Conservation (phyloP, 164 flowering plant species). For the Aristolochia contorta region DNA sequence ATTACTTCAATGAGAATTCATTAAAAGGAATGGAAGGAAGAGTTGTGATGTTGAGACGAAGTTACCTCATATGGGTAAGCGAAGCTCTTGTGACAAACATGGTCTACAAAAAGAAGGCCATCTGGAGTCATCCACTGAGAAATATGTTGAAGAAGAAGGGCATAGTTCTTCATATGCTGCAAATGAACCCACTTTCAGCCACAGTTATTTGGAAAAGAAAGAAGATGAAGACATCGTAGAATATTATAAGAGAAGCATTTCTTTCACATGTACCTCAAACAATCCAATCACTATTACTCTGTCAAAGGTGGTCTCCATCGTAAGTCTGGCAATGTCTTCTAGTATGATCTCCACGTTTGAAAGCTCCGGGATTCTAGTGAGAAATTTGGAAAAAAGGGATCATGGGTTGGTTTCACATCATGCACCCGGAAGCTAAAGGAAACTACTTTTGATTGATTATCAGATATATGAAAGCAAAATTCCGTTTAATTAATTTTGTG, state of each 20-base stretch:
- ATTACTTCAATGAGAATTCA: neutral
- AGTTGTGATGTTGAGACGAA: neutral
- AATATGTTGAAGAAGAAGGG: conserved; percentile 11
- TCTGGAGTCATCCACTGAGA: conserved; percentile 18
- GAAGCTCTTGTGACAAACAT: conserved; percentile 13
- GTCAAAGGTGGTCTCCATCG: too few relatives aligned
- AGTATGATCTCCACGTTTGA: conserved; percentile 20
- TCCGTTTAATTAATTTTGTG: neutral
- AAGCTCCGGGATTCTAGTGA: neutral
- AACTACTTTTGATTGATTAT: too few relatives aligned
- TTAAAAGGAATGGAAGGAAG: neutral
- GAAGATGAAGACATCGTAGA: too few relatives aligned
- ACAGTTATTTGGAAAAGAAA: neutral
- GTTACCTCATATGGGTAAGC: conserved; percentile 15
- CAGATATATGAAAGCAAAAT: too few relatives aligned
- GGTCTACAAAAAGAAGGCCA: conserved; percentile 19
- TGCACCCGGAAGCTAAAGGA: too few relatives aligned
- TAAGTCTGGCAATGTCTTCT: too few relatives aligned
- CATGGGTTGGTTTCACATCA: too few relatives aligned
- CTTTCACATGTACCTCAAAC: conserved; percentile 59
- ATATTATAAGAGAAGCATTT: too few relatives aligned
- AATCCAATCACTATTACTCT: conserved; percentile 67
- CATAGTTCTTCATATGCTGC: conserved; percentile 21
- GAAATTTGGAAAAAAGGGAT: neutral
- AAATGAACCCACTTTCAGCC: neutral